These are phyloP conservation scores for Acer negundo DNA, from an alignment of 345 rosid genomes.

Conservation along the genomic window DNA sequence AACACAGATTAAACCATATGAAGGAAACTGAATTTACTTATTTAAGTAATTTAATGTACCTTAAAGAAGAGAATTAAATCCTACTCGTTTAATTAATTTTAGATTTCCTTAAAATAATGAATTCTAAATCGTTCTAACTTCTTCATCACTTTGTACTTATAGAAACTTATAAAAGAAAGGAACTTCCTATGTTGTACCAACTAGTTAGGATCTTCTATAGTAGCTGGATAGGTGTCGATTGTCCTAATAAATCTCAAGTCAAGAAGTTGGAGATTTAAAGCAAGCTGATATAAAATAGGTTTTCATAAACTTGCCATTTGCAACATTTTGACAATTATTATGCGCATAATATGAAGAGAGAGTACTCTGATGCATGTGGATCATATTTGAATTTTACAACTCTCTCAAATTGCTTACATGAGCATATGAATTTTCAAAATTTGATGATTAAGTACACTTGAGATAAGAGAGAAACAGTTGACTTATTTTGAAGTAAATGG, in stretches of 20 bases:
- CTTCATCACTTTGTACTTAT: not conserved
- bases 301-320: not conserved
- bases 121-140: not conserved
- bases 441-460: not conserved
- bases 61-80: not conserved
- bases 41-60: constrained; percentile 1
- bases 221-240: not conserved
- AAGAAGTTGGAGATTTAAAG: not conserved
- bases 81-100: not conserved
- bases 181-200: constrained; percentile 10
- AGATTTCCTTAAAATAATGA: not conserved
- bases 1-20: not conserved
- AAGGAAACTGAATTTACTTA: not conserved
- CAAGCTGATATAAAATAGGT: not conserved
- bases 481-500: not conserved
- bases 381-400: not conserved
- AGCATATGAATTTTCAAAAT: not conserved
- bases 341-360: not conserved
- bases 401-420: not conserved
- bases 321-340: not conserved
- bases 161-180: not conserved
- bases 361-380: not conserved
- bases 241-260: not conserved
- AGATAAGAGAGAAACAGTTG: not conserved
- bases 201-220: not conserved